A percentile compares a stretch with the other conserved stretches of the same genome.
Evolutionary conservation across 306 rosid genomes (phyloP).

Genomic region (Casuarina equisetifolia): DNA sequence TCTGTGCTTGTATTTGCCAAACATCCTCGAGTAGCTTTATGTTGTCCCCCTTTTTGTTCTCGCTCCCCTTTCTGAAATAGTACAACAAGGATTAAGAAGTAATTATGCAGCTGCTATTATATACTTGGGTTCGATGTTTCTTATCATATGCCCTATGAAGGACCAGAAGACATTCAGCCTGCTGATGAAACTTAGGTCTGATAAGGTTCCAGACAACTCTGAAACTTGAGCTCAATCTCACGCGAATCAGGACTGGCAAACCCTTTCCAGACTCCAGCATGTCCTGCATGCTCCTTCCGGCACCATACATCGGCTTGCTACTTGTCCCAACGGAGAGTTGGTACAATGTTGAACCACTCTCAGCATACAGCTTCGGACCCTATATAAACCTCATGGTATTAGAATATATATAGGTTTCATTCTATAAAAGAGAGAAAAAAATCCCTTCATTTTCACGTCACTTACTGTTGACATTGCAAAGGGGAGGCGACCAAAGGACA

Average conservation of each 20-base stretch:
- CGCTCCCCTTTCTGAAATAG: neutral
- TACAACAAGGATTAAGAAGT: slow-evolving; percentile 23
- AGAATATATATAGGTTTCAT: neutral
- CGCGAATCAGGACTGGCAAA: slow-evolving; percentile 43
- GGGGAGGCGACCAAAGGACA: slow-evolving; percentile 67
- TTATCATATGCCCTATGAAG: slow-evolving; percentile 46
- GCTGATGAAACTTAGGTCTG: slow-evolving; percentile 56
- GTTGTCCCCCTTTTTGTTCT: neutral
- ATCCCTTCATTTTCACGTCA: neutral
- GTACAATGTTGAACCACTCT: slow-evolving; percentile 56
- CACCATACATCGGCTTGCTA: slow-evolving; percentile 81
- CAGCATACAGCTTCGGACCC: slow-evolving; percentile 67
- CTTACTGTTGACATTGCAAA: slow-evolving; percentile 65
- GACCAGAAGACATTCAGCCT: slow-evolving; percentile 50
- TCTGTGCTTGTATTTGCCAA: neutral
- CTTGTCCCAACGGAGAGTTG: slow-evolving; percentile 44
- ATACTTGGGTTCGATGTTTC: slow-evolving; percentile 57
- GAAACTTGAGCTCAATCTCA: slow-evolving; percentile 45
- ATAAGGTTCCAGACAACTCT: slow-evolving; percentile 55
- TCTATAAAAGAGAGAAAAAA: too few relatives aligned
- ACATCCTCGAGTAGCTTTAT: neutral
- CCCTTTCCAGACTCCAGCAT: slow-evolving; percentile 67
- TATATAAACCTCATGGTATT: slow-evolving; percentile 9
- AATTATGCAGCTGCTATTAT: slow-evolving; percentile 52
- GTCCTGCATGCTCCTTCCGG: slow-evolving; percentile 87